A percentile compares a stretch with the other conserved stretches of the same genome.
These are phyloP conservation scores for Carallia brachiata DNA, from an alignment of 345 rosid species.

Conservation along the genomic window DNA sequence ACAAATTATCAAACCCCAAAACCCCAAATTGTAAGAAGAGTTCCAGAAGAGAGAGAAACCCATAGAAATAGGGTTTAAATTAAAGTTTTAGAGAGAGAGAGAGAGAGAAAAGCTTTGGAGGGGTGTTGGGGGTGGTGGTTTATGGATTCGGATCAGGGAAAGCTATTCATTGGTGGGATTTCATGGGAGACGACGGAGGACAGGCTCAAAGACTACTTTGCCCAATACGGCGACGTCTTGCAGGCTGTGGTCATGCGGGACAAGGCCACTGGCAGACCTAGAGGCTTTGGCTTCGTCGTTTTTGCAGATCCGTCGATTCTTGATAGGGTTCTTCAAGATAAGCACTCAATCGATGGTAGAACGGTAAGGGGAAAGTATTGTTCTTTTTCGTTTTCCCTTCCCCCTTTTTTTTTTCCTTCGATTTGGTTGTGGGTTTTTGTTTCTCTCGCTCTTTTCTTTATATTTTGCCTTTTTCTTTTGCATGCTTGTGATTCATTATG, in stretches of 20 bases:
- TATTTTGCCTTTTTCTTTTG: neutral
- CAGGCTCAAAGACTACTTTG: conserved; percentile 60
- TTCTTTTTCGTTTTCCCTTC: neutral
- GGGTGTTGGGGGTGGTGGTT: neutral
- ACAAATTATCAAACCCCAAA: too few species aligned
- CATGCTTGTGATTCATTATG: neutral
- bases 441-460: neutral
- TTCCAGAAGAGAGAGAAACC: neutral
- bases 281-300: conserved; percentile 85
- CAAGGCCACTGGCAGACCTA: conserved; percentile 63
- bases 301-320: conserved; percentile 69
- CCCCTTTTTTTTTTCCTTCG: neutral
- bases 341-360: conserved; percentile 78
- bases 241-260: conserved; percentile 79
- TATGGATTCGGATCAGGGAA: conserved; percentile 88
- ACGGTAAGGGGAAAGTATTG: conserved; percentile 42
- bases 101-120: too few species aligned
- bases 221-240: conserved; percentile 63
- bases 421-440: neutral
- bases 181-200: conserved; percentile 92
- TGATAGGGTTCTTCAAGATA: conserved; percentile 66
- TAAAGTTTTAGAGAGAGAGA: too few species aligned
- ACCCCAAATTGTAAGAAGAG: neutral
- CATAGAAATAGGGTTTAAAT: too few species aligned
- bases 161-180: conserved; percentile 90